Evolutionary conservation across 257 asterid genomes (phyloP).

Genomic region (Haberlea rhodopensis): DNA sequence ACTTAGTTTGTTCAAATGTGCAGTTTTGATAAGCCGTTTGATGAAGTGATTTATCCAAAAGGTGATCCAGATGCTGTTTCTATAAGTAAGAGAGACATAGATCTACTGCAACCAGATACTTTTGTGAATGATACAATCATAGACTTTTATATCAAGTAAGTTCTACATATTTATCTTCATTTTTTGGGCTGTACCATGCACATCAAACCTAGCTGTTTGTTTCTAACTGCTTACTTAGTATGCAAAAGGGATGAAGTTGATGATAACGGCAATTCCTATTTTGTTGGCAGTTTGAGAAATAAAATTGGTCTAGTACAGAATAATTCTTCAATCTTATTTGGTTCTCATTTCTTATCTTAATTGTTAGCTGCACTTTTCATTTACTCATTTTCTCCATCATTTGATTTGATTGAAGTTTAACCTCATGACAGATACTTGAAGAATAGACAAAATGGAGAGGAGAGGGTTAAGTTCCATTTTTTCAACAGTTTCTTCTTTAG

Average conservation of each 20-base stretch:
- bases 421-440: constrained; percentile 65
- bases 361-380: constrained; percentile 11
- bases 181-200: constrained; percentile 3
- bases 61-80: constrained; percentile 94
- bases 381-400: constrained; percentile 15
- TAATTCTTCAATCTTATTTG: constrained; percentile 18
- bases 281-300: constrained; percentile 9
- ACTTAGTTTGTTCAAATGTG: constrained; percentile 27
- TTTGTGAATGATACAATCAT: constrained; percentile 90
- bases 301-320: constrained; percentile 16
- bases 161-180: constrained; percentile 25
- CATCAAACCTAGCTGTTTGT: constrained; percentile 17
- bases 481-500: constrained; percentile 95
- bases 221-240: constrained; percentile 1
- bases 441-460: constrained; percentile 50
- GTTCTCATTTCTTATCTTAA: constrained; percentile 16
- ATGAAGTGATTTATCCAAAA: constrained; percentile 81
- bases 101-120: constrained; percentile 80
- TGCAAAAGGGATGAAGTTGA: constrained; percentile 7
- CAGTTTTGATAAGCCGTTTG: constrained; percentile 75
- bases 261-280: constrained; percentile 6
- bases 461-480: constrained; percentile 67
- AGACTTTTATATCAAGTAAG: constrained; percentile 93
- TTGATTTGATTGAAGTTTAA: constrained; percentile 26
- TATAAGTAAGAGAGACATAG: constrained; percentile 79